Evolutionary conservation across 129 eudicot genomes (phyloP).

Genomic region (Flaveria trinervia): DNA sequence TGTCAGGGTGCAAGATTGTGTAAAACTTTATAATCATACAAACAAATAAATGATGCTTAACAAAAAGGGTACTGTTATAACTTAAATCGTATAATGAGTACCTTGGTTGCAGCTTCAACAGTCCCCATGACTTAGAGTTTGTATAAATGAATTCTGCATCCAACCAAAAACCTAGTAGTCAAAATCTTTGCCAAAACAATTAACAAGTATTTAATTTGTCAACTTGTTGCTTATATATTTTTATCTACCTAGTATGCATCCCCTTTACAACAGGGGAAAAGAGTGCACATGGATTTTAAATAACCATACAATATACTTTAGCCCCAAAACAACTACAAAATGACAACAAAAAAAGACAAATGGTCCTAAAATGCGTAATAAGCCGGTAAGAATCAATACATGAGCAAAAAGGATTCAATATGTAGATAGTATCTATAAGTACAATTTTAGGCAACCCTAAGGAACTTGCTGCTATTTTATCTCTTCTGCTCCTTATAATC

Average conservation of each 20-base stretch:
- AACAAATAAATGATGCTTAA: not conserved
- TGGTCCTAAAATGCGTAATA: conserved; percentile 11
- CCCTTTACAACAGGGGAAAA: conserved; percentile 10
- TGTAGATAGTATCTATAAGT: not conserved
- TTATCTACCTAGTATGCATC: conserved; percentile 14
- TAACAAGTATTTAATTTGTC: conserved; percentile 25
- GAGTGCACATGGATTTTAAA: conserved; percentile 16
- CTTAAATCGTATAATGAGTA: not conserved
- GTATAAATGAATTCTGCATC: conserved; percentile 34
- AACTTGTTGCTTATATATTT: conserved; percentile 18
- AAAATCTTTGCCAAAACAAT: conserved; percentile 30
- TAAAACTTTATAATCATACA: conserved; percentile 5
- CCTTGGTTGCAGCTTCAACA: conserved; percentile 63
- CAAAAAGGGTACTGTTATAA: not conserved
- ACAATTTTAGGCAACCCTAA: conserved; percentile 1
- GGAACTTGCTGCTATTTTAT: conserved; percentile 3
- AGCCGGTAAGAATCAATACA: not conserved
- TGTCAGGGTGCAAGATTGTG: not conserved
- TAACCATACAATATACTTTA: conserved; percentile 8
- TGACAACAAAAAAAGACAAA: conserved; percentile 27
- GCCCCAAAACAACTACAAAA: conserved; percentile 18
- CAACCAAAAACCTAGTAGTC: conserved; percentile 30
- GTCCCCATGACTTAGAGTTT: conserved; percentile 51
- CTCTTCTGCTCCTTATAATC: not conserved
- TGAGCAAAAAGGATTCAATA: not conserved